Base-by-base conservation (phyloP, 2,329 filamentous ascomycete species). In the Penicillium olsonii region DNA sequence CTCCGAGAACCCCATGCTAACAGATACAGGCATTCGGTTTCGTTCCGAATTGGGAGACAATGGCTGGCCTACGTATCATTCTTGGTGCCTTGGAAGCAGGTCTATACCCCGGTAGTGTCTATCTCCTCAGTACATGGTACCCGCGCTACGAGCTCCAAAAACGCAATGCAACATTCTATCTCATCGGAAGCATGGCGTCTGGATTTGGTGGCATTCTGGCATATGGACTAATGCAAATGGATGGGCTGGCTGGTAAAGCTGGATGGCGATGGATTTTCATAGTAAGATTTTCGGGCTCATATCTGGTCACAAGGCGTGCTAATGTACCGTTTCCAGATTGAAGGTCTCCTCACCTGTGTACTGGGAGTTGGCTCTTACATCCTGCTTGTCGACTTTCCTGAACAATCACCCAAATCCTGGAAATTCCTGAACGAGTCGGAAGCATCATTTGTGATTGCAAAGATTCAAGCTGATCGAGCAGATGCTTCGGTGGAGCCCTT, bases 141-240 rank as follows among this genome's bases (percentile, higher is more conserved):
- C 67, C 70, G 8, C 66, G 74, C 76, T 86, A 82, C 58, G 85
- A 90, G 68, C 77, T 89, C 15, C 85, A 86, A 42, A 86, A 85
- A 66, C 77, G 87, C 42, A 88, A 87, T 62, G 83, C 84, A 0
- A 67, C 80, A 19, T 90, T 90, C 61, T 89, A 88, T 64, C 77
- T 89, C 14, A 75, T 88, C 5, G 85, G 86, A 31, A 85, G 80
- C 54, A 75, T 87, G 5, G 84, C 86, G 0, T 79, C 83, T 0
- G 87, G 83, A 2, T 85, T 86, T 57, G 76, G 84, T 0, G 85
- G 87, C 47, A 84, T 90, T 39, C 75, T 90, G 2, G 84, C 87
- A 11, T 90, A 83, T 45, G 87, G 87, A 5, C 74, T 85, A 59
- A 74, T 71, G 74, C 73, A 68, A 24, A 65, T 75, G 70, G 48